These are phyloP conservation scores for Pestalotiopsis fici DNA, from an alignment of 2,329 filamentous ascomycete genomes.

Conservation along the genomic window DNA sequence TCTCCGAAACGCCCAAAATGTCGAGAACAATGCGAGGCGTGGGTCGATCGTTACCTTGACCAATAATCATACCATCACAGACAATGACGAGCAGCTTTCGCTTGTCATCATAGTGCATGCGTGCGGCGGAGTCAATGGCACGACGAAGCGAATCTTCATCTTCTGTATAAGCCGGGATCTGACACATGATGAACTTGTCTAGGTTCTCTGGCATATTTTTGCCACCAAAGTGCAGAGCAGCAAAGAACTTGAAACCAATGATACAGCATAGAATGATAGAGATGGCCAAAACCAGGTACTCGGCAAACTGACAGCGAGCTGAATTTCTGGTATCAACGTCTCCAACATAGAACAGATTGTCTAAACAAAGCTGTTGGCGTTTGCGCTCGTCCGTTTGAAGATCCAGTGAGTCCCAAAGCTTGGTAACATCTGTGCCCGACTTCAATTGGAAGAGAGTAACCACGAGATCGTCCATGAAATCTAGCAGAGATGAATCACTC, in stretches of 20 bases:
- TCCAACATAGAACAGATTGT: conserved; percentile 94
- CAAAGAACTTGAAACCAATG: conserved; percentile 95
- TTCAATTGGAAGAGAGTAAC: conserved; percentile 75
- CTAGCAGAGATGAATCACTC: conserved; percentile 49
- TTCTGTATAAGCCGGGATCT: conserved; percentile 96
- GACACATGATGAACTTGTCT: conserved; percentile 97
- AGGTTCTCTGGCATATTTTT: conserved; percentile 94
- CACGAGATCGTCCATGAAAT: conserved; percentile 82
- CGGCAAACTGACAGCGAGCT: conserved; percentile 79
- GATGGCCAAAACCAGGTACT: conserved; percentile 85
- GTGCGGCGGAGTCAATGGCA: conserved; percentile 92
- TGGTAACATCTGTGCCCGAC: conserved; percentile 78
- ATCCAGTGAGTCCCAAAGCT: conserved; percentile 75
- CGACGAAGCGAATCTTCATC: conserved; percentile 96
- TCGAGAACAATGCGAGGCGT: conserved; percentile 96
- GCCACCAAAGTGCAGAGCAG: conserved; percentile 87
- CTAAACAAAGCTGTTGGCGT: conserved; percentile 79
- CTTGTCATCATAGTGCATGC: conserved; percentile 98
- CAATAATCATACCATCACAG: conserved; percentile 99
- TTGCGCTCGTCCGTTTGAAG: conserved; percentile 57
- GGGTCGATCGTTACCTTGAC: conserved; percentile 93
- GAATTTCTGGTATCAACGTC: conserved; percentile 91
- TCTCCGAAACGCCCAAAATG: conserved; percentile 92
- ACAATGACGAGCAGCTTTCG: conserved; percentile 91
- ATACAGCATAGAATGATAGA: conserved; percentile 78